Evolutionary conservation across 371 early-diverging fungal genomes (phyloP), one percentile per base, ranked within the genome.

Genomic region (Mortierella polycephala): DNA sequence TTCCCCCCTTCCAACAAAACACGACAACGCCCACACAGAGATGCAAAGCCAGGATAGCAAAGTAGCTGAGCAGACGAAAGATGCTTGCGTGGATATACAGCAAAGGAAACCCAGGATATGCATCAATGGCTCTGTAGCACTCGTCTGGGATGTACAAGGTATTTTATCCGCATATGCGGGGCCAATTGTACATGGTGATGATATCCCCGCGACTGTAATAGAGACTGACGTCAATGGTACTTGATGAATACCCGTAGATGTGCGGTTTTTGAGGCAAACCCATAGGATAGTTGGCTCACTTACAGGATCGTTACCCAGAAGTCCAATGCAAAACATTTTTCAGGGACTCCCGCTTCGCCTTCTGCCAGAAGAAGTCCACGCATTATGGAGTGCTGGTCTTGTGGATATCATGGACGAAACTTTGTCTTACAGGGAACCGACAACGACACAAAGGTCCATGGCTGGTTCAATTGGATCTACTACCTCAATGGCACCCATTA

Each of bases 251-350:
- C 4, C 30, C 30, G 30, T n/a, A 79, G 79, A 79, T 64, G 71
- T 72, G 13, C 49, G 57, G 41, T 20, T 45, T 2, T 56, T 79
- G 10, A 41, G 79, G 30, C 69, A 72, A 23, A 23, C 11, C 5
- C 55, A 65, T 13, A 60, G 79, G 57, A 72, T 79, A 20, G 57
- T 65, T 7, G 79, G 73, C 14, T 68, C 73, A 2, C 54, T 72
- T 3, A n/a, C 66, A 5, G 79, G 79, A n/a, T 72, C 79, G 0
- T 44, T 79, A 1, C 69, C 79, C 2, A 50, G 72, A 14, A 79
- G 63, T 41, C 66, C 79, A 9, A 72, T 79, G 62, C 79, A 79
- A 47, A 79, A 79, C 60, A 72, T 79, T 46, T 79, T 79, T 50
- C 79, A 72, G 49, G 73, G 79, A 1, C 60, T 79, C 9, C 79